Evolutionary conservation across 2,329 filamentous ascomycete species (phyloP), one percentile per base, ranked within the genome.

Genomic region (Sporothrix pallida): DNA sequence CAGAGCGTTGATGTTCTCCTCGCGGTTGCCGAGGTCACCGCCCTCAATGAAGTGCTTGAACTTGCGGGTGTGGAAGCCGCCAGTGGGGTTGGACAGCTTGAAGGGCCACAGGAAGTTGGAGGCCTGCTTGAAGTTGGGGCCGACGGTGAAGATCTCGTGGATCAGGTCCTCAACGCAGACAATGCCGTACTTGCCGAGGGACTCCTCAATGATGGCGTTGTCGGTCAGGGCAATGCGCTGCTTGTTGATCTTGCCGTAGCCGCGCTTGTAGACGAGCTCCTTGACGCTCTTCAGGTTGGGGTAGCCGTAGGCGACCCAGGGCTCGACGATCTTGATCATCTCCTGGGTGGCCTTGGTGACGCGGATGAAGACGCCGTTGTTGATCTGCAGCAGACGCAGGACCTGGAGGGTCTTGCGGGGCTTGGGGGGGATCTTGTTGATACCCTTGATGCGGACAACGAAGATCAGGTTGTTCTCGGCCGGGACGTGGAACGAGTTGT

Each of bases 401-500:
- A 99, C 93, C 88, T 99, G 96, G 81, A 99, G 91, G 83, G 97
- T 98, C 92, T 99, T 99, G 90, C 96, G 95, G 86, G 97, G 97
- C 93, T 99, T 98, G 81, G 96, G 96, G 84, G 97, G 91, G 82
- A 99, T 98, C 93, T 99, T 99, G 93, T 98, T 98, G 94, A 99
- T 98, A 91, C 91, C 96, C 94, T 99, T 99, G 90, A 99, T 99
- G 85, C 96, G 95, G 86, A 98, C 88, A 81, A 99, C 91, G 85
- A 99, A 99, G 88, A 95, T 94, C 82, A 99, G 89, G 88, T 97
- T 98, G 83, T 93, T 87, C 90, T 99, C 94, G 78, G 93, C 95
- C 78, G 94, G 92, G 80, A 99, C 92, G 87, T 97, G 96, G 90
- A 95, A 96, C 84, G 90, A 93, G 85, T 95, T 95, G 82, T 93